Evolutionary conservation across 2,329 filamentous ascomycete genomes (phyloP), one percentile per base, ranked within the genome.

Genomic region (Aulographum hederae): DNA sequence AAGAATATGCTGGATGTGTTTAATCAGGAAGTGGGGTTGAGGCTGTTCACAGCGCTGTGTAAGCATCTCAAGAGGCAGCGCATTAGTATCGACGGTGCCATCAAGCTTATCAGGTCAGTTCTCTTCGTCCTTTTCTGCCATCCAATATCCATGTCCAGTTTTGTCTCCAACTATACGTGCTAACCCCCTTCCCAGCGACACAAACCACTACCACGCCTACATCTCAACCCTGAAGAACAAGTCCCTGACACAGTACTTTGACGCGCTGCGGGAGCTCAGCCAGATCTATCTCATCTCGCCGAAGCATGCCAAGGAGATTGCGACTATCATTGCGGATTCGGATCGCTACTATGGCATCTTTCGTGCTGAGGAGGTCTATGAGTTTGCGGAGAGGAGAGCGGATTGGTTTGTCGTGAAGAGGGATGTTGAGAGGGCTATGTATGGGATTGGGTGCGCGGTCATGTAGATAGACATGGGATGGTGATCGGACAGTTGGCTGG

Each of bases 1-100:
- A 98, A 98, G 61, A 86, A 81, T 38, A 92, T 93, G 66, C 73
- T 98, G 17, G 89, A 98, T 48, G 89, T 98, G 11, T 98, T 98
- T 64, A 94, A 93, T 52, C 82, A 89, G 54, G 89, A 98, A 58
- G 86, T 98, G 17, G 89, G 89, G 1, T 68, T 94, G 39, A 78
- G 89, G 17, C 67, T 98, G 32, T 98, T 95, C 57, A 74, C 78
- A 14, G 78, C 81, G 13, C 64, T 98, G 31, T 94, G 86, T 66
- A 98, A 98, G 57, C 89, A 98, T 56, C 68, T 98, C 42, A 98
- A 98, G 61, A 77, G 86, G 6, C 89, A 95, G 60, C 77, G 89
- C 34, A 71, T 98, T 54, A 86, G 77, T 49, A 80, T 82, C 17
- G 76, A 82, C 37, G 89, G 89, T 34, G 81, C 89, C 14, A 71